A percentile compares a stretch with the other conserved stretches of the same genome.
Evolutionary conservation across 2,329 filamentous ascomycete genomes (phyloP).

Genomic region (Xylariaceae sp.): DNA sequence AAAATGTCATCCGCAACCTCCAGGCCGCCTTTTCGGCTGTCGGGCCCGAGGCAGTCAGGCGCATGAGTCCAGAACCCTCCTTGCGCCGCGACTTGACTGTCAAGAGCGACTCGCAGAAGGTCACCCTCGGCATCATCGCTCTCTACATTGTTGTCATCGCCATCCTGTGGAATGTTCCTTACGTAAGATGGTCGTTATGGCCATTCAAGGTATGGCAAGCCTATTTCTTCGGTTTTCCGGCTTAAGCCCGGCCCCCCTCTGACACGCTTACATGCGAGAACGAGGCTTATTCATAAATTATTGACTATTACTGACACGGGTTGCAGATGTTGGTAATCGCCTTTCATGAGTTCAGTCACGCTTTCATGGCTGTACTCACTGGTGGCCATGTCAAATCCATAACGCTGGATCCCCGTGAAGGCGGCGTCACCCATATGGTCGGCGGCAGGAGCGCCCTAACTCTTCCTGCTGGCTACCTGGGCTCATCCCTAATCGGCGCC

Average conservation of each 20-base stretch:
- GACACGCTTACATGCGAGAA: no score
- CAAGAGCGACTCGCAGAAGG: constrained; percentile 63
- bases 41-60: constrained; percentile 24
- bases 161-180: constrained; percentile 75
- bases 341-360: constrained; percentile 78
- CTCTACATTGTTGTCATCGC: constrained; percentile 71
- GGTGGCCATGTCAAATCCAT: constrained; percentile 73
- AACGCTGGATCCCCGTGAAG: constrained; percentile 69
- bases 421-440: constrained; percentile 73
- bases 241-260: no score
- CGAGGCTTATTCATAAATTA: no score
- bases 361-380: constrained; percentile 66
- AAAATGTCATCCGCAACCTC: constrained; percentile 22
- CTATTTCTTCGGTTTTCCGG: no score
- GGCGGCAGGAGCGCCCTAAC: constrained; percentile 69
- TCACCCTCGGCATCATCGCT: constrained; percentile 68
- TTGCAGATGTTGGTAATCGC: constrained; percentile 74
- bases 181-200: constrained; percentile 71
- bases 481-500: constrained; percentile 72
- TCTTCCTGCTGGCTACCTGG: constrained; percentile 73
- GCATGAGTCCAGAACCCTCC: constrained; percentile 30
- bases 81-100: constrained; percentile 50
- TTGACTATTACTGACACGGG: no score
- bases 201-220: constrained; percentile 65
- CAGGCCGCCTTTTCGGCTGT: constrained; percentile 25